Evolutionary conservation across 2,329 filamentous ascomycete species (phyloP), one percentile per base, ranked within the genome.

Genomic region (Corynespora cassiicola): DNA sequence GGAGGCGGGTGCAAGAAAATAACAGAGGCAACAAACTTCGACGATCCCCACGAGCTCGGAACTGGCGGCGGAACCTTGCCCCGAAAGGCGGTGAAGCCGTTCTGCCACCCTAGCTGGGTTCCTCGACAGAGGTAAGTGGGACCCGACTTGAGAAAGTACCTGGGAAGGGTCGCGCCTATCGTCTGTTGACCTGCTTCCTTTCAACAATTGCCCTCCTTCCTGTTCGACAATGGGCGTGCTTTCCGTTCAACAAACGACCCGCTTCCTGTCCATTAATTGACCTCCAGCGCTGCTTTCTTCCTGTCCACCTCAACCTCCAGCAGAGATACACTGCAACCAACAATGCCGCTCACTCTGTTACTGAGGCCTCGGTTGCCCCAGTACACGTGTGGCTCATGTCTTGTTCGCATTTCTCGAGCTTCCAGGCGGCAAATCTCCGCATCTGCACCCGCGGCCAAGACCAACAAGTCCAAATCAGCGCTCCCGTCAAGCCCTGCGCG

Each of bases 401-500:
- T 63, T 1, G 6, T 49, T 2, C 57, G 54, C 2, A 40, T 55
- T 1, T 56, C 50, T 15, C 48, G 30, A 27, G 26, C 42, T n/a
- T 39, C 53, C 8, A 49, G 37, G 11, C 52, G 48, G 23, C 22
- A 36, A 12, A 46, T 50, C 19, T 54, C 52, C 2, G 51, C 50
- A 4, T 54, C 52, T 2, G 51, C 50, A 4, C 33, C 43, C n/a
- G 19, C 42, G 7, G 40, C 43, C 11, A 47, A 44, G 26, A 29
- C 31, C 4, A 39, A 42, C 11, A 45, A 51, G 21, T 26, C 23
- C 23, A 47, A 46, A 28, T 31, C 46, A n/a, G 37, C 53, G n/a
- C 52, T 66, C 15, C 61, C 63, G 5, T 41, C 53, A 9, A 43
- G 37, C 11, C 63, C 65, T 14, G 63, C 63, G 31, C 78, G 89